Conservation (phyloP, 805 yeast species). For the Saturnispora galanensis region DNA sequence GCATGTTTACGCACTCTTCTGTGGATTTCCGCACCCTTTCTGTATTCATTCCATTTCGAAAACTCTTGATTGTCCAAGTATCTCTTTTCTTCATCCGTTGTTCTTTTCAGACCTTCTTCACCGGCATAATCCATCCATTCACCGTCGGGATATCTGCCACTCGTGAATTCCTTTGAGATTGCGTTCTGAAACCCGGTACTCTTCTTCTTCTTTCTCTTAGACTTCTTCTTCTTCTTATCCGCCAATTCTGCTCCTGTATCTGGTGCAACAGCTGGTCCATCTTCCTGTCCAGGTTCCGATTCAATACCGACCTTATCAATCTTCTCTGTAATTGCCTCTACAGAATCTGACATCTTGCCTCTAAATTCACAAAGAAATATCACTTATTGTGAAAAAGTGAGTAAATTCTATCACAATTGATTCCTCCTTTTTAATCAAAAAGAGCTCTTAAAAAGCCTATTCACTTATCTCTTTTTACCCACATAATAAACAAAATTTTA, state of each 20-base stretch:
- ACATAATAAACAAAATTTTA: no score
- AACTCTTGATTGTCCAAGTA: slow-evolving; percentile 58
- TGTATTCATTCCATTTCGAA: slow-evolving; percentile 71
- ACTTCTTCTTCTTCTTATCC: slow-evolving; percentile 36
- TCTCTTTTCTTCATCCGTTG: slow-evolving; percentile 80
- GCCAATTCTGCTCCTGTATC: not conserved
- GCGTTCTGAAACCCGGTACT: slow-evolving; percentile 36
- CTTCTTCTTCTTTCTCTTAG: slow-evolving; percentile 46
- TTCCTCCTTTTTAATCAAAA: no score
- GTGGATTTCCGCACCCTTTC: slow-evolving; percentile 95
- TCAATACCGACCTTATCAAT: not conserved
- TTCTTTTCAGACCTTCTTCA: slow-evolving; percentile 58
- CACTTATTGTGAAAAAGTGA: no score
- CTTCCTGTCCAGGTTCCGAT: not conserved
- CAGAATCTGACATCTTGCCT: not conserved
- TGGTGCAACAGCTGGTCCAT: not conserved
- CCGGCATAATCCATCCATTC: slow-evolving; percentile 69
- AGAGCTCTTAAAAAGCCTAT: no score
- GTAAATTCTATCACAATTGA: no score
- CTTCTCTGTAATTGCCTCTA: not conserved
- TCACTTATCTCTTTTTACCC: no score
- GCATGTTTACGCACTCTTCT: slow-evolving; percentile 81
- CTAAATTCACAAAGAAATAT: no score
- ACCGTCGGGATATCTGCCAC: slow-evolving; percentile 75
- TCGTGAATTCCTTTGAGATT: slow-evolving; percentile 59